Base-by-base conservation (phyloP, 1,284 basidiomycete species). In the Tilletiopsis washingtonensis region DNA sequence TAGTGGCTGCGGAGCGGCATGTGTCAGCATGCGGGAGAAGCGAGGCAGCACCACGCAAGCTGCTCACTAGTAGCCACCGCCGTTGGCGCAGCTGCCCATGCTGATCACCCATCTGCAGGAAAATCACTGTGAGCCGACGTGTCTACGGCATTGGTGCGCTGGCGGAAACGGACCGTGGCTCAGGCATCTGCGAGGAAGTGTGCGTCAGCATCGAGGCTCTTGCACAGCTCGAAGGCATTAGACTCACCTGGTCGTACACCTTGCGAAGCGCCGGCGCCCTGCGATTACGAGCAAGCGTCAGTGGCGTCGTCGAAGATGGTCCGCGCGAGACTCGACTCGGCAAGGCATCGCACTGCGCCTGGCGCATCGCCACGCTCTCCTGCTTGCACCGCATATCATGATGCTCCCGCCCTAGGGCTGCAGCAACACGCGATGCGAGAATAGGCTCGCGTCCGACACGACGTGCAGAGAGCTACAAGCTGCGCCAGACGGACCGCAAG, bases 21-120 rank as follows among this genome's bases (percentile, higher is more conserved):
- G 46, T 57, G 57, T 32, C 44, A 44, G 23, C 24, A n/a, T 21
- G 19, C 5, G 47, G 17, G 27, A 6, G 27, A 29, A 29, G 14
- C 20, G 40, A 51, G 11, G 17, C 21, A 14, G 11, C n/a, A n/a
- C 4, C 26, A 36, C 21, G 9, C 14, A 9, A 17, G 17, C 11
- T 6, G 7, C 12, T 74, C 61, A 49, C 46, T 50, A 17, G 17
- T 97, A 98, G 9, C 91, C 93, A 55, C 91, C 91, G 34, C 93
- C 93, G 75, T 98, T 98, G 20, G 94, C 94, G 74, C 94, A 99
- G 12, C 90, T 94, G 44, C 94, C 94, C 94, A 99, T 98, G 24
- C 90, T 94, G 71, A 98, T 88, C 51, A 99, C 94, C 93, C 93
- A 98, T 67, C 88, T 36, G 34, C n/a, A 14, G n/a, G 34, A 36